These are phyloP conservation scores for Elsinoe necatrix DNA, from an alignment of 2,329 filamentous ascomycete species.

Conservation along the genomic window DNA sequence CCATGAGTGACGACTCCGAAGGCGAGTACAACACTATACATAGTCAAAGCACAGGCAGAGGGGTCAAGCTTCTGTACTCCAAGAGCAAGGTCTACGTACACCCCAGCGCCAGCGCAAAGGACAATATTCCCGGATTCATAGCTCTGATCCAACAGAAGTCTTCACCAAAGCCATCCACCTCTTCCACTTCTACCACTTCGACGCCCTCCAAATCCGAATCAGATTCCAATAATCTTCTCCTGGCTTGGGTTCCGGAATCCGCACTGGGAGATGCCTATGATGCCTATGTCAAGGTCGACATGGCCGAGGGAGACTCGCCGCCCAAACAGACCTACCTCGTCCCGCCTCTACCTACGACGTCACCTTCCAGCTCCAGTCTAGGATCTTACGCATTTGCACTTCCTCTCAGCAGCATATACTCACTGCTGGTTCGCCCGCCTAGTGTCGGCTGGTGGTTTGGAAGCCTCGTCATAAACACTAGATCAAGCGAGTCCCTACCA, in stretches of 20 bases:
- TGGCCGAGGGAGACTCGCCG: constrained; percentile 69
- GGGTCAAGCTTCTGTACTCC: constrained; percentile 87
- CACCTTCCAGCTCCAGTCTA: constrained; percentile 55
- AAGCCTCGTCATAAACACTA: constrained; percentile 84
- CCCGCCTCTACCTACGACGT: constrained; percentile 79
- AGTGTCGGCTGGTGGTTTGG: constrained; percentile 98
- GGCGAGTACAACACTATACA: constrained; percentile 91
- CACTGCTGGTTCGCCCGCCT: constrained; percentile 78
- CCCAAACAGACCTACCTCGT: constrained; percentile 85
- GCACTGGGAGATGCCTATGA: constrained; percentile 76
- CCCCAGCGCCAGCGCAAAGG: constrained; percentile 82
- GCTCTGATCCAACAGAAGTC: constrained; percentile 83
- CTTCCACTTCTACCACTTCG: constrained; percentile 25
- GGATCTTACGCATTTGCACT: constrained; percentile 79
- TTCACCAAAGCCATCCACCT: constrained; percentile 53
- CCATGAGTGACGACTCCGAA: constrained; percentile 93
- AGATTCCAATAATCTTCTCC: constrained; percentile 52
- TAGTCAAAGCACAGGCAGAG: constrained; percentile 64
- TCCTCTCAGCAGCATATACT: constrained; percentile 83
- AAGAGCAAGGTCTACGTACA: constrained; percentile 99
- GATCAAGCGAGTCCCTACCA: constrained; percentile 85
- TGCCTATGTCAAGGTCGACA: constrained; percentile 92
- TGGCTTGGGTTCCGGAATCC: constrained; percentile 89
- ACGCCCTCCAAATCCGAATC: constrained; percentile 36
- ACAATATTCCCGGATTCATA: constrained; percentile 92